Evolutionary conservation across 2,329 filamentous ascomycete species (phyloP).

Genomic region (Aspergillus fijiensis): DNA sequence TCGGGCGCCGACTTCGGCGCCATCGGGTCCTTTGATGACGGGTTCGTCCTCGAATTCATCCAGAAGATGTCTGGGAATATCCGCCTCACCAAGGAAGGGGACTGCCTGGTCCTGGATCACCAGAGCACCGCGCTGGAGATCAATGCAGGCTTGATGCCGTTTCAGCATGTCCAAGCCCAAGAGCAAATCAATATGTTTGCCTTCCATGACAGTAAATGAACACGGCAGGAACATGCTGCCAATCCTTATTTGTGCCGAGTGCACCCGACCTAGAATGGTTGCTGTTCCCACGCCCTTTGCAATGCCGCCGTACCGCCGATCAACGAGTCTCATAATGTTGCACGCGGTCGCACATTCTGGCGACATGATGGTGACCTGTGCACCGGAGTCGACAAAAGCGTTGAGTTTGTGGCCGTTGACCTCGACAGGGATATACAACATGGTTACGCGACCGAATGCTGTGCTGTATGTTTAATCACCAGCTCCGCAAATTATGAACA

Average conservation of each 20-base stretch:
- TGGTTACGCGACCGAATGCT: slow-evolving; percentile 94
- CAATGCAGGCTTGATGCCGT: slow-evolving; percentile 88
- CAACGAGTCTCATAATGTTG: slow-evolving; percentile 93
- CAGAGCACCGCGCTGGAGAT: slow-evolving; percentile 78
- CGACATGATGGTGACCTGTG: slow-evolving; percentile 98
- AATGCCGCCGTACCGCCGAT: slow-evolving; percentile 86
- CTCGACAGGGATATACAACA: slow-evolving; percentile 94
- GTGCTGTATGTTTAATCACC: slow-evolving; percentile 9
- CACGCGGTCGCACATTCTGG: slow-evolving; percentile 86
- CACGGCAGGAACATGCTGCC: slow-evolving; percentile 83
- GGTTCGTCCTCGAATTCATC: slow-evolving; percentile 78
- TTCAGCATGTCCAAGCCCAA: slow-evolving; percentile 96
- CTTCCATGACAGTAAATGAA: slow-evolving; percentile 99
- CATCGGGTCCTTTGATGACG: slow-evolving; percentile 78
- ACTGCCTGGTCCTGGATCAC: slow-evolving; percentile 87
- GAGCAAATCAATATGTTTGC: slow-evolving; percentile 90
- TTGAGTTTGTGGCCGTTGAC: slow-evolving; percentile 92
- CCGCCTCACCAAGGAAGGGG: slow-evolving; percentile 84
- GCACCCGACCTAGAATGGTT: slow-evolving; percentile 89
- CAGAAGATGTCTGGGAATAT: slow-evolving; percentile 79
- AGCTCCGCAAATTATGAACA: slow-evolving; percentile 1
- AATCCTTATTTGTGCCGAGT: slow-evolving; percentile 92
- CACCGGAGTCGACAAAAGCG: slow-evolving; percentile 94
- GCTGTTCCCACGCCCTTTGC: slow-evolving; percentile 93
- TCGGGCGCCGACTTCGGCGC: slow-evolving; percentile 81